Percentiles rank a stretch among this genome's conserved stretches.
Conservation (phyloP, 2,329 filamentous ascomycete genomes). For the Botrytis fabae region DNA sequence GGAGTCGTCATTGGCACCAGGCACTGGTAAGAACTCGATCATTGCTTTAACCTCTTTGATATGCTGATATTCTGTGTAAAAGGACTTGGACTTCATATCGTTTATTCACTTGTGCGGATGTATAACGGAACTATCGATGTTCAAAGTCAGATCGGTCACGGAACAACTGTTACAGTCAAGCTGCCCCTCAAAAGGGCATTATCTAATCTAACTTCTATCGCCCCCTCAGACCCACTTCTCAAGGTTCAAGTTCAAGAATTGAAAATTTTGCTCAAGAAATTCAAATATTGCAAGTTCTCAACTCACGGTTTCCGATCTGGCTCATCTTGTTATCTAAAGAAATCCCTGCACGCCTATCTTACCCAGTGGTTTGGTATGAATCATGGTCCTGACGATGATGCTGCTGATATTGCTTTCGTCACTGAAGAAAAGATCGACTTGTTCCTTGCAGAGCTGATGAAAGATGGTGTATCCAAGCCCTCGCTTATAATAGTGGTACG, state of each 20-base stretch:
- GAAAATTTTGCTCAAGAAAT: slow-evolving; percentile 1
- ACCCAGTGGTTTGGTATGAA: slow-evolving; percentile 9
- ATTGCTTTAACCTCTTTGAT: no score
- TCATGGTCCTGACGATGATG: not conserved
- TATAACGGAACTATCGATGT: slow-evolving; percentile 60
- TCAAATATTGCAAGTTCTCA: slow-evolving; percentile 7
- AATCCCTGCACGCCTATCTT: slow-evolving; percentile 16
- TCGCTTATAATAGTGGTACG: slow-evolving; percentile 20
- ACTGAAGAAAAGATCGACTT: slow-evolving; percentile 6
- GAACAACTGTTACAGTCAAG: slow-evolving; percentile 54
- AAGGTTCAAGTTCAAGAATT: slow-evolving; percentile 13
- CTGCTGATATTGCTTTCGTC: slow-evolving; percentile 15
- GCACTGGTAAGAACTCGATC: slow-evolving; percentile 48
- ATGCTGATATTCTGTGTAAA: not conserved
- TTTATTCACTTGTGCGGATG: slow-evolving; percentile 57
- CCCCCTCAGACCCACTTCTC: not conserved
- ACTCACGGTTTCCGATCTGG: slow-evolving; percentile 13
- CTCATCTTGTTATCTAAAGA: slow-evolving; percentile 2
- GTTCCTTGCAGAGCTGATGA: not conserved
- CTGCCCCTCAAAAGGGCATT: slow-evolving; percentile 19
- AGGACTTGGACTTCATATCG: slow-evolving; percentile 58
- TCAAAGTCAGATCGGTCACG: slow-evolving; percentile 50
- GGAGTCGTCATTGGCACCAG: slow-evolving; percentile 58
- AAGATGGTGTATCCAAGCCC: not conserved
- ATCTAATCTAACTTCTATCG: not conserved